Conservation (phyloP, 371 early-diverging fungal genomes). For the Gilbertella persicaria region DNA sequence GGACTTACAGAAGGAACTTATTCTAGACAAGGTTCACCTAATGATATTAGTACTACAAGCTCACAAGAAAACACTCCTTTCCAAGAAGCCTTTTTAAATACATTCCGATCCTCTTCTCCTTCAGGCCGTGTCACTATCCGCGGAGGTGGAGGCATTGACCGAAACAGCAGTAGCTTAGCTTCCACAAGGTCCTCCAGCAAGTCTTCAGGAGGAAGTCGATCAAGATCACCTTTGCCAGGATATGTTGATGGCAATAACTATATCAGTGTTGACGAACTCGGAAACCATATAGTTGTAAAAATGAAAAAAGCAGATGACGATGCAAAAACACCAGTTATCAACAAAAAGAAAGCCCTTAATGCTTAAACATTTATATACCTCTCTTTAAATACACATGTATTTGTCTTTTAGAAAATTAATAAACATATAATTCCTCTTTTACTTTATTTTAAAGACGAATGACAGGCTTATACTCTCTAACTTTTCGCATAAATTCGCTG, state of each 20-base stretch:
- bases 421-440: background rate
- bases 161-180: conserved; percentile 22
- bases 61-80: conserved; percentile 12
- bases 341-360: conserved; percentile 15
- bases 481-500: too few relatives aligned
- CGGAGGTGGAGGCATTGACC: conserved; percentile 29
- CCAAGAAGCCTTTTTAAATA: conserved; percentile 25
- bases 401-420: background rate
- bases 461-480: too few relatives aligned
- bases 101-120: conserved; percentile 36
- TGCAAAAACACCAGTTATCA: conserved; percentile 28
- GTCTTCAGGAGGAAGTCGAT: conserved; percentile 31
- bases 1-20: conserved; percentile 25
- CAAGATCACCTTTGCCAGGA: conserved; percentile 33
- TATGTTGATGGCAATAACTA: conserved; percentile 46
- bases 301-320: conserved; percentile 49
- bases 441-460: too few relatives aligned
- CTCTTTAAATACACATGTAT: background rate
- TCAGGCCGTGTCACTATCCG: conserved; percentile 43
- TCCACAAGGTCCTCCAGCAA: conserved; percentile 38
- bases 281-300: conserved; percentile 43
- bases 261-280: conserved; percentile 46
- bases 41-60: background rate
- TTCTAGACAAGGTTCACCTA: conserved; percentile 9
- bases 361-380: too few relatives aligned